phyloP scores from a whole-genome alignment of 257 asterid genomes.

The Penstemon davidsonii region DNA sequence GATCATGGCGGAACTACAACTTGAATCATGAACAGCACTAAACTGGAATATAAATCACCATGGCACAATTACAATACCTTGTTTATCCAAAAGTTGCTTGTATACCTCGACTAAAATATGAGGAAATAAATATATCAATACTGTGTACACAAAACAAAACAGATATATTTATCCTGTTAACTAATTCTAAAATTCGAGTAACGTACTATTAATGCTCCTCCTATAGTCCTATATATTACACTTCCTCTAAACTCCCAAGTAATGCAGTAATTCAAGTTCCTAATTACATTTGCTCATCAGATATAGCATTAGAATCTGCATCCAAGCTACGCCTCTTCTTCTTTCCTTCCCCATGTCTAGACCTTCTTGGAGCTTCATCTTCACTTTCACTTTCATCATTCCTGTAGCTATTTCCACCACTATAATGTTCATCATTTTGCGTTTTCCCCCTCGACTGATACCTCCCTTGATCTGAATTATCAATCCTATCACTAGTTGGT shows the following conservation, averaged over 20 bases:
- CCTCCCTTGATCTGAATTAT: constrained; percentile 59
- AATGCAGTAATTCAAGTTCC: constrained; percentile 9
- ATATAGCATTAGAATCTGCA: constrained; percentile 37
- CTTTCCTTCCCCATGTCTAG: constrained; percentile 86
- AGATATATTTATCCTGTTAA: not conserved
- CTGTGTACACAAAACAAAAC: not conserved
- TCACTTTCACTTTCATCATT: constrained; percentile 78
- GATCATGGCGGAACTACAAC: no score
- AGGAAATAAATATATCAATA: not conserved
- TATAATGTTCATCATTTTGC: constrained; percentile 37
- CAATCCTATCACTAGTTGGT: constrained; percentile 27
- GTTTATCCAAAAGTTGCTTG: no score
- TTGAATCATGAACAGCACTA: no score
- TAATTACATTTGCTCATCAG: constrained; percentile 36
- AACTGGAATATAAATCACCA: no score
- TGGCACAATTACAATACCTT: no score
- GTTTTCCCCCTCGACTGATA: constrained; percentile 41
- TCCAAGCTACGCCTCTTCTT: constrained; percentile 63
- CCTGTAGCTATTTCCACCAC: constrained; percentile 49
- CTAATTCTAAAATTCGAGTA: not conserved
- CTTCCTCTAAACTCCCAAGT: not conserved
- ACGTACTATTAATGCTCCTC: not conserved
- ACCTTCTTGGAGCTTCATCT: constrained; percentile 89
- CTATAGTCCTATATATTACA: not conserved
- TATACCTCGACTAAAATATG: not conserved